A percentile compares a stretch with the other conserved stretches of the same genome.
phyloP scores from a whole-genome alignment of 495 filamentous ascomycete genomes.

The Neurospora cerealis region DNA sequence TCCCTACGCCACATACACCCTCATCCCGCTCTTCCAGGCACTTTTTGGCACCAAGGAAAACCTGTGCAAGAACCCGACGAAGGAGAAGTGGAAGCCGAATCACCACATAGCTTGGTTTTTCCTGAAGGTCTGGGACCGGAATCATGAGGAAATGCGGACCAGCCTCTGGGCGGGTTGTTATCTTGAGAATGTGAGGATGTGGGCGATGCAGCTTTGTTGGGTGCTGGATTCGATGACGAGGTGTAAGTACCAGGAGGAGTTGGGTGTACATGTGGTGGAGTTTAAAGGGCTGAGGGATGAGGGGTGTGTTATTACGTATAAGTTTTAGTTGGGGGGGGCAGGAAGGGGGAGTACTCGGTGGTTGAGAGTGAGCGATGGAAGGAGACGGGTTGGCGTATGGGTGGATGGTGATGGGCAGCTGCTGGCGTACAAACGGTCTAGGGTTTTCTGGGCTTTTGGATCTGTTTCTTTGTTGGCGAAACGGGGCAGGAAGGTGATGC shows the following conservation, averaged over 20 bases:
- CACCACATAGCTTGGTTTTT: background rate
- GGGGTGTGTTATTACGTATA: background rate
- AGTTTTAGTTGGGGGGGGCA: background rate
- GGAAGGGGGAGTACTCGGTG: too few species aligned
- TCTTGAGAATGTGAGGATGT: background rate
- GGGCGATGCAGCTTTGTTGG: background rate
- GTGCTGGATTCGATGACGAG: background rate
- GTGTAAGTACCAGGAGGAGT: background rate
- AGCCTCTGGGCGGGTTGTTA: background rate
- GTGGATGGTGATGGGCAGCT: too few species aligned
- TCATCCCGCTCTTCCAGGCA: background rate
- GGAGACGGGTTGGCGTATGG: too few species aligned
- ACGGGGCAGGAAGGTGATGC: background rate
- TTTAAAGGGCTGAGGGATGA: background rate
- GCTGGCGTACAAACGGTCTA: background rate
- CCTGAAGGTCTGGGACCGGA: background rate
- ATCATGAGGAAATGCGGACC: background rate
- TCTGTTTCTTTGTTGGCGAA: background rate
- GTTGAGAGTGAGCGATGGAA: too few species aligned
- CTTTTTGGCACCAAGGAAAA: background rate
- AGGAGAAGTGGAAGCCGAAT: background rate
- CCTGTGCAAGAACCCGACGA: background rate
- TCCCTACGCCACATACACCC: background rate
- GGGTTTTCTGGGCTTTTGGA: background rate
- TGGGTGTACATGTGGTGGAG: background rate